Evolutionary conservation across 2,329 filamentous ascomycete genomes (phyloP).

Genomic region (Colletotrichum acutatum): DNA sequence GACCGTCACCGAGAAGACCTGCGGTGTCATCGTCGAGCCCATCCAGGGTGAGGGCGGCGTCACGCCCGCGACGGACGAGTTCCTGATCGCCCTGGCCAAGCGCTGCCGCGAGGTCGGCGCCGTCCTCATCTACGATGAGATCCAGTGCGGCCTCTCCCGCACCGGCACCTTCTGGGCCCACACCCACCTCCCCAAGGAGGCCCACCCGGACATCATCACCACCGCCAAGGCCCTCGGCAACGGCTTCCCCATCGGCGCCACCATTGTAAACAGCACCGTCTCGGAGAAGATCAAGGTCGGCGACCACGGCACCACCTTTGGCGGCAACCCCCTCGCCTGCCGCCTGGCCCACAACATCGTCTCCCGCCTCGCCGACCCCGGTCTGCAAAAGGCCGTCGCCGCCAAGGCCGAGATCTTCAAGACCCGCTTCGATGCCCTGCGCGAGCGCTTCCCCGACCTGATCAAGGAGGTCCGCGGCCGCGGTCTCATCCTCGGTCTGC

Average conservation of each 20-base stretch:
- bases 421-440: conserved; percentile 59
- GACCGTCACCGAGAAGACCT: conserved; percentile 86
- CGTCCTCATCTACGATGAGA: conserved; percentile 94
- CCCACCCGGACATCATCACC: conserved; percentile 93
- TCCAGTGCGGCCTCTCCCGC: conserved; percentile 90
- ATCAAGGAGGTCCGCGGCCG: conserved; percentile 84
- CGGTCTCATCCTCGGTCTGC: conserved; percentile 87
- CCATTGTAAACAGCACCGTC: conserved; percentile 54
- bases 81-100: conserved; percentile 83
- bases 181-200: conserved; percentile 75
- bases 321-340: conserved; percentile 88
- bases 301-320: conserved; percentile 95
- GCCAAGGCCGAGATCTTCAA: conserved; percentile 69
- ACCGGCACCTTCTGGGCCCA: conserved; percentile 96
- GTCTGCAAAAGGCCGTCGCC: conserved; percentile 76
- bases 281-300: conserved; percentile 64
- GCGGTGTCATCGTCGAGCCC: conserved; percentile 94
- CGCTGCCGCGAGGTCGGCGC: conserved; percentile 89
- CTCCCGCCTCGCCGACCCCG: conserved; percentile 75
- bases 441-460: conserved; percentile 69
- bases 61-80: conserved; percentile 83
- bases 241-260: conserved; percentile 91
- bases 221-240: conserved; percentile 97
- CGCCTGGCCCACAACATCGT: conserved; percentile 90
- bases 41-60: conserved; percentile 98